Base-by-base conservation (phyloP, 495 filamentous ascomycete species). In the Xylaria intraflava region DNA sequence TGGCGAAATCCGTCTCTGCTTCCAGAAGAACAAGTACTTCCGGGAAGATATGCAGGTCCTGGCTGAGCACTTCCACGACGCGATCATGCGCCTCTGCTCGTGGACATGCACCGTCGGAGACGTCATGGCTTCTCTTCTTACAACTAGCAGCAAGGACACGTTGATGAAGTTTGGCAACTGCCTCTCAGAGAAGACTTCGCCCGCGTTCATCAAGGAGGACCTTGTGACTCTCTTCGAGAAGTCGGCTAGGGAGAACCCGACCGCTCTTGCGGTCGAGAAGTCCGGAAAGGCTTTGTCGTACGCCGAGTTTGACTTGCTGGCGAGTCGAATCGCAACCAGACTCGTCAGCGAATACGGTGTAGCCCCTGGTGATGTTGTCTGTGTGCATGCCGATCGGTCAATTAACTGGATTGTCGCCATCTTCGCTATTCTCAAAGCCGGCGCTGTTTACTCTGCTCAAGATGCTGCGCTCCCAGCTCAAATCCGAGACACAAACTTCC, bases 391-490 rank as follows among this genome's bases (percentile, higher is more conserved):
- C 1, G 71, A 76, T 52, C 49, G 70, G 5, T 62, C 59, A 7
- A 12, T 72, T 0, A 61, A 71, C 20, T 76, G 72, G 72, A 61
- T 76, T 22, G 55, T 71, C 22, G 62, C 63, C 6, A 66, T 70
- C 12, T 61, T 59, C 31, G 64, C 47, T 14, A 55, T 72, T 26
- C 44, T 74, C 10, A 69, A 68, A 44, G 52, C 53, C 3, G 69
- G 68, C 3, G 69, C 35, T 2, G 60, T 63, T 10, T 74, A 71
- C 45, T 60, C 42, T 29, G 55, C 71, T 0, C 45, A 65, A 3
- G 64, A 68, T 35, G 38, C 17, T 2, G 43, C 29, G 4, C 55
- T 69, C 2, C 66, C 68, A 1, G 5, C 36, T 8, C 22, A 42
- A n/a, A 16, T 53, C 2, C 39, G 56, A 6, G 41, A 46, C 14